Evolutionary conservation across 257 asterid genomes (phyloP), one percentile per base, ranked within the genome.

Genomic region (Oldenlandia corymbosa): DNA sequence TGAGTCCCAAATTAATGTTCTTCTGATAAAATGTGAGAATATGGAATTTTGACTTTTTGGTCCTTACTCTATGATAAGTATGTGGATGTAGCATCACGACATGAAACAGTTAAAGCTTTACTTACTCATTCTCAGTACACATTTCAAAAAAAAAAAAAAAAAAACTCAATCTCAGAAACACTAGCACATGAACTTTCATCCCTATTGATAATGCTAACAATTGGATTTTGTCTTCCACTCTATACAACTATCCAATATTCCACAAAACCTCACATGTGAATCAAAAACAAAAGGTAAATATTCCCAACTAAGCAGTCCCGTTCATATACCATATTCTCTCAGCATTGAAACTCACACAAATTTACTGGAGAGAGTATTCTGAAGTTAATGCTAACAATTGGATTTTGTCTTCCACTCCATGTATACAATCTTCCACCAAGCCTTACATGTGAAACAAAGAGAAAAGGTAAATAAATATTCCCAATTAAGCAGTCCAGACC

Each of bases 151-250:
- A n/a, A n/a, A n/a, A n/a, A n/a, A n/a, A n/a, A n/a, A n/a, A n/a
- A n/a, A n/a, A n/a, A n/a, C n/a, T n/a, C 54, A 27, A 14, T 45
- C 18, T 32, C 55, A 61, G 28, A 61, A 28, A 24, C 23, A 39
- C 3, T 18, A 10, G 20, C 57, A 45, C 57, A 30, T 30, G 55
- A 3, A 26, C 9, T 62, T 62, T 46, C 55, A n/a, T 28, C 65
- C 11, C 53, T 42, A 42, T 2, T 10, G 48, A 45, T 27, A 45
- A 7, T 45, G 12, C 52, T 46, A 14, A 34, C 1, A 34, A 7
- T 18, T 27, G 20, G 51, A 30, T n/a, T 34, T 26, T 45, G 37
- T 45, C 66, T 62, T 62, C 32, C 57, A 62, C 57, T 30, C 57
- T 4, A 17, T 27, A 23, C 66, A 53, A 61, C 66, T 61, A 23